A percentile compares a stretch with the other conserved stretches of the same genome.
Conservation (phyloP, 345 rosid genomes). For the Erucastrum elatum region DNA sequence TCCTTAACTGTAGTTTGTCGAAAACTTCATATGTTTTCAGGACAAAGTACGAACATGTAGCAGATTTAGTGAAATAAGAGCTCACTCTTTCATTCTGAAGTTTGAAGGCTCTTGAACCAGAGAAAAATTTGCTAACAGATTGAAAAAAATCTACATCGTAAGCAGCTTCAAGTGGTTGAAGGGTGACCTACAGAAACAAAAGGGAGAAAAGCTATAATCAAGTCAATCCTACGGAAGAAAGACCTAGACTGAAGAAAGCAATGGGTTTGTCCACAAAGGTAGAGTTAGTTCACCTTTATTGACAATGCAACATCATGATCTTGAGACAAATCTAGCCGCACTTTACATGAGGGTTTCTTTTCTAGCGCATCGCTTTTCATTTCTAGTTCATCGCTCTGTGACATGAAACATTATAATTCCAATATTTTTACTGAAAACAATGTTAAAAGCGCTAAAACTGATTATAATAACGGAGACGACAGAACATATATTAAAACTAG, state of each 20-base stretch:
- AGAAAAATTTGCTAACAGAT: constrained; percentile 50
- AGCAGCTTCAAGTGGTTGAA: constrained; percentile 65
- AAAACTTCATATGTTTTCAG: background rate
- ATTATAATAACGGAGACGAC: background rate
- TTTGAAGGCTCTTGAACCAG: constrained; percentile 50
- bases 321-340: constrained; percentile 56
- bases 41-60: constrained; percentile 4
- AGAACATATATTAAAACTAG: constrained; percentile 8
- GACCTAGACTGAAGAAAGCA: constrained; percentile 2
- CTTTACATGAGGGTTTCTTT: constrained; percentile 50
- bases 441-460: background rate
- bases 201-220: constrained; percentile 13
- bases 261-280: constrained; percentile 12
- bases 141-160: constrained; percentile 52
- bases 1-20: background rate
- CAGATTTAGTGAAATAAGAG: constrained; percentile 21
- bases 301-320: constrained; percentile 58
- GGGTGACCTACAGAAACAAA: constrained; percentile 50
- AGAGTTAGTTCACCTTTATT: constrained; percentile 53
- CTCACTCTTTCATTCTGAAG: constrained; percentile 84
- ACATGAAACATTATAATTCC: constrained; percentile 20
- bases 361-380: constrained; percentile 44
- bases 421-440: background rate
- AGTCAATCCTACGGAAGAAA: constrained; percentile 25
- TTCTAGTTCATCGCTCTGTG: constrained; percentile 43